phyloP scores from a whole-genome alignment of 2,329 filamentous ascomycete species.

The Thyridium curvatum region DNA sequence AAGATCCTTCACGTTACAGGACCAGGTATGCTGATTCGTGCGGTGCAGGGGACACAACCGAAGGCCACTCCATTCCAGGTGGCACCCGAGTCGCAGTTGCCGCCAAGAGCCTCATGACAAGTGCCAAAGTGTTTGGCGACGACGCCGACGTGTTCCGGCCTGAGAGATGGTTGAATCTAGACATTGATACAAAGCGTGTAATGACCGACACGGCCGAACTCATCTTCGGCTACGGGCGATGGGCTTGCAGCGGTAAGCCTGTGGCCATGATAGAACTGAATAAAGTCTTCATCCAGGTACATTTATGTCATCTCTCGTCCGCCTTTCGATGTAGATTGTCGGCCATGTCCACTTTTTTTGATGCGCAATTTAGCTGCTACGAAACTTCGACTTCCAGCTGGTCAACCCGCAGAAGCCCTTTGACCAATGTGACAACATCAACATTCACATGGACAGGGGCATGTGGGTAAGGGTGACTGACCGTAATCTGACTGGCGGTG shows the following conservation, averaged over 20 bases:
- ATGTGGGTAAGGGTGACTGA: conserved; percentile 21
- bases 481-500: too few relatives aligned
- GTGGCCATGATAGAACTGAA: too few relatives aligned
- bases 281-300: too few relatives aligned
- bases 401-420: conserved; percentile 14
- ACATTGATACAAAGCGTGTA: too few relatives aligned
- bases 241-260: too few relatives aligned
- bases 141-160: conserved; percentile 35
- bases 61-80: conserved; percentile 8
- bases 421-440: conserved; percentile 14
- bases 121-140: conserved; percentile 14
- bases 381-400: conserved; percentile 21
- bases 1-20: too few relatives aligned
- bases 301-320: too few relatives aligned
- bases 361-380: conserved; percentile 10
- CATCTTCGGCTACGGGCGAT: too few relatives aligned
- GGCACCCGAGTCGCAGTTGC: conserved; percentile 9
- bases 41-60: conserved; percentile 8
- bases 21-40: too few relatives aligned
- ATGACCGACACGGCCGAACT: too few relatives aligned
- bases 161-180: conserved; percentile 32
- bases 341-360: too few relatives aligned
- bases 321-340: too few relatives aligned
- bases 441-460: conserved; percentile 18
- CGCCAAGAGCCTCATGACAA: conserved; percentile 7